Evolutionary conservation across 305 asterid species (phyloP), one percentile per base, ranked within the genome.

Genomic region (Withania somnifera): DNA sequence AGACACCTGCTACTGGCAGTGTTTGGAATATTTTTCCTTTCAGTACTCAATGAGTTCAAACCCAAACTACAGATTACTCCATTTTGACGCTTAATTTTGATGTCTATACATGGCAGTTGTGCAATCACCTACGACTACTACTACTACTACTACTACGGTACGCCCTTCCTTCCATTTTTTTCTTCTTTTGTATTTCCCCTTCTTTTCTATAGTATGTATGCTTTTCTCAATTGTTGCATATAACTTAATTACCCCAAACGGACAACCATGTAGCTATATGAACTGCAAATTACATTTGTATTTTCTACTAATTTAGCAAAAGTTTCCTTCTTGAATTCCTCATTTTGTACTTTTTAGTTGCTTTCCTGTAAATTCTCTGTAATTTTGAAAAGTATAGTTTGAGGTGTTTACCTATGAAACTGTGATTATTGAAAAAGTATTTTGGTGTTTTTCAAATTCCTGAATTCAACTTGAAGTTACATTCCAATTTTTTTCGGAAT

Each of bases 121-220:
- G 40, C 88, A 86, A 10, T 53, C 82, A 81, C 73, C 81, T 28
- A 80, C 61, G 61, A 76, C 68, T 85, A 85, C 84, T n/a, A n/a
- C n/a, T n/a, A n/a, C n/a, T n/a, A n/a, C n/a, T n/a, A 80, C 61
- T 67, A 76, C 68, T 85, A 85, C 84, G 93, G 94, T 84, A 80
- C 9, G 42, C 89, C 83, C 9, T 75, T 61, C 79, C 81, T 63
- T 26, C 77, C 71, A 75, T 52, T 38, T 77, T 58, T 69, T 30
- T 30, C 4, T 7, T 0, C 6, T 36, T 36, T 36, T 4, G 40
- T 36, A 32, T n/a, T 78, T 36, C 64, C 56, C 73, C 32, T 81
- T 82, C n/a, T n/a, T 79, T 78, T 30, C 32, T 47, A 34, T 47
- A 7, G 2, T 38, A 7, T 38, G 11, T 69, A 38, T 86, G 19